Evolutionary conservation across 306 rosid species (phyloP).

Genomic region (barrel medic (Medicago truncatula)): MtrunA17r5.0-ANR NC_053045.1:63867001-63867500

Average conservation of each 20-base stretch:
- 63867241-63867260: not conserved
- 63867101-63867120: too few relatives aligned
- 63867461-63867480: not conserved
- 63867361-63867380: not conserved
- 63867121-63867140: too few relatives aligned
- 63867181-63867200: not conserved
- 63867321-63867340: not conserved
- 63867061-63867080: not conserved
- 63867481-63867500: not conserved
- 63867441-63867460: not conserved
- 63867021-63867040: constrained; percentile 20
- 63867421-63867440: not conserved
- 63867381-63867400: not conserved
- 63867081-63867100: too few relatives aligned
- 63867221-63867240: not conserved
- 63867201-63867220: not conserved
- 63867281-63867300: too few relatives aligned
- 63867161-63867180: too few relatives aligned
- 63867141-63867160: not conserved
- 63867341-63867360: not conserved
- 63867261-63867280: not conserved
- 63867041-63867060: not conserved
- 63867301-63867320: not conserved
- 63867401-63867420: constrained; percentile 1
- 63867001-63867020: not conserved